Base-by-base conservation (phyloP, 495 filamentous ascomycete species). In the Talaromyces ruber region DNA sequence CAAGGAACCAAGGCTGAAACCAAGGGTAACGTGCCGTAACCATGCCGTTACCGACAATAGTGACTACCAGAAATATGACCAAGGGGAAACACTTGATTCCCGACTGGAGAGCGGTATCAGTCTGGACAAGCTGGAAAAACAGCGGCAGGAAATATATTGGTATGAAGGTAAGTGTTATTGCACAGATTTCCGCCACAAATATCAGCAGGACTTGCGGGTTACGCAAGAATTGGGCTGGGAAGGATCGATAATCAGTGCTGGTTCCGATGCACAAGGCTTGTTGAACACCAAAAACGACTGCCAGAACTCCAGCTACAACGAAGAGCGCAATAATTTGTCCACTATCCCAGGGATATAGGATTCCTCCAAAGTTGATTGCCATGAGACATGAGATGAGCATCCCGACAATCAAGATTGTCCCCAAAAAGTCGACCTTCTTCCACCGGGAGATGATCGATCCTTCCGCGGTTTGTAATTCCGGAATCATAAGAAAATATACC, bases 331-430 rank as follows among this genome's bases (percentile, higher is more conserved):
- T 87, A 30, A 82, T 83, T 6, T 67, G 74, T 4, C 74, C 76
- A 54, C 68, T 71, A 26, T 74, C 68, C 84, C 85, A 88, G 3
- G 72, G 64, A 66, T 79, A 89, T 4, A 75, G 52, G 30, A 71
- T 64, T 16, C 85, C 85, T 25, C 82, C 85, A 59, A 88, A 80
- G 58, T 68, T 75, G 65, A 86, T 76, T 1, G 77, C 83, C 69
- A 87, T 78, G 29, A 77, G 72, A 43, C 78, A 69, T 9, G 71
- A 70, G 3, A 73, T 65, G 59, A 79, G 73, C 14, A 72, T 72
- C 14, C 73, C 81, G 11, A 75, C 63, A 29, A 77, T 74, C 2
- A 81, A 57, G 9, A 74, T 21, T 6, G 64, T 67, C 3, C 71
- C 74, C 0, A 66, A 25, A 37, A 54, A 74, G 59, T 79, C 75